Conservation (phyloP, 805 yeast genomes). For the Starmerella scarabaei region DNA sequence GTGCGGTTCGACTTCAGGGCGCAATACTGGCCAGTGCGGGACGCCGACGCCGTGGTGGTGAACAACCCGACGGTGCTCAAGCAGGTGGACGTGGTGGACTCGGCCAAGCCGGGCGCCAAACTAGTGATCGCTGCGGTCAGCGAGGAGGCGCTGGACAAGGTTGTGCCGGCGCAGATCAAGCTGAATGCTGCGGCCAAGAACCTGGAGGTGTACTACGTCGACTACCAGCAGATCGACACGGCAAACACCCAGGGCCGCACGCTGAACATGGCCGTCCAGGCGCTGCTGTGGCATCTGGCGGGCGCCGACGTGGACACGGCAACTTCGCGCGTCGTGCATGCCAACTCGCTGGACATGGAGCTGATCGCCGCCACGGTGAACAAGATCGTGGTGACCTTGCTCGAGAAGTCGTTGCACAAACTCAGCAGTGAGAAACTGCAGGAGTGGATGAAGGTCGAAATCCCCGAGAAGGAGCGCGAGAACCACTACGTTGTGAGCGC, state of each 20-base stretch:
- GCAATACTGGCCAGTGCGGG: conserved; percentile 32
- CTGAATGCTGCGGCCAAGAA: conserved; percentile 40
- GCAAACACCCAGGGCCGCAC: conserved; percentile 56
- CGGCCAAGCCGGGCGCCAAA: conserved; percentile 44
- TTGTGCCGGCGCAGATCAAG: conserved; percentile 43
- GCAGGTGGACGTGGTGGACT: conserved; percentile 48
- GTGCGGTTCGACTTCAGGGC: conserved; percentile 36
- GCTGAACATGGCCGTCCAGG: conserved; percentile 58
- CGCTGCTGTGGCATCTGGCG: conserved; percentile 65
- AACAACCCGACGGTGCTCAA: conserved; percentile 45
- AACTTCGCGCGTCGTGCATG: conserved; percentile 65
- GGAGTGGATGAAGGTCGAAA: conserved; percentile 26
- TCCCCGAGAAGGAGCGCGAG: conserved; percentile 11
- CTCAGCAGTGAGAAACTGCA: conserved; percentile 29
- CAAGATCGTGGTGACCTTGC: conserved; percentile 25
- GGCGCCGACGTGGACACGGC: conserved; percentile 52
- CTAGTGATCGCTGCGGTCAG: conserved; percentile 32
- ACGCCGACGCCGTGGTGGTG: conserved; percentile 53
- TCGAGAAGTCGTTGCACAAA: conserved; percentile 23
- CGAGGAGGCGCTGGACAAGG: conserved; percentile 39
- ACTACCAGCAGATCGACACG: conserved; percentile 51
- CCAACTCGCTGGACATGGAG: conserved; percentile 74
- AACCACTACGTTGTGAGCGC: conserved; percentile 7
- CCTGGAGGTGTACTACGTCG: conserved; percentile 44
- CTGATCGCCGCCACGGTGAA: conserved; percentile 45